Conservation (phyloP, 1,139 yeast species). For the Yamadazyma pseudoaaseri region DNA sequence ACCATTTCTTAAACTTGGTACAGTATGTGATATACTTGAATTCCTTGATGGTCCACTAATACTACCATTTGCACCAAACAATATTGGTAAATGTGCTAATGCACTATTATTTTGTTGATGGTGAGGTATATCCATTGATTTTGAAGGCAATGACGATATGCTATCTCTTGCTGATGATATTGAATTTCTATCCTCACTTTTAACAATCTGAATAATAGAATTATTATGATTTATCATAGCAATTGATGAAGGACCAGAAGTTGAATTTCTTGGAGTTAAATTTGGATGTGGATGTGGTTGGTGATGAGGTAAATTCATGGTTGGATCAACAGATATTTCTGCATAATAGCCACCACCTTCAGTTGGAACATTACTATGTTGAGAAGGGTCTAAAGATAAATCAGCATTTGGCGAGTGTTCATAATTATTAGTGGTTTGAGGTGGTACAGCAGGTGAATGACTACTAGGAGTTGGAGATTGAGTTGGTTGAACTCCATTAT, state of each 20-base stretch:
- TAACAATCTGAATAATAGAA: constrained; percentile 43
- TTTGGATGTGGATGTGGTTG: constrained; percentile 37
- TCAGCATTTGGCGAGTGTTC: constrained; percentile 31
- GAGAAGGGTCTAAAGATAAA: constrained; percentile 34
- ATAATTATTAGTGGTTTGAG: constrained; percentile 23
- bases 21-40: constrained; percentile 41
- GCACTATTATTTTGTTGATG: constrained; percentile 42
- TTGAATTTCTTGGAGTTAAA: constrained; percentile 39
- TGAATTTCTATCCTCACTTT: constrained; percentile 38
- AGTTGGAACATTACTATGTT: constrained; percentile 28
- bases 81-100: constrained; percentile 45
- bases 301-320: constrained; percentile 49
- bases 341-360: constrained; percentile 49
- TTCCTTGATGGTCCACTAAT: constrained; percentile 44
- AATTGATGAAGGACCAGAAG: constrained; percentile 16
- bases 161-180: constrained; percentile 40
- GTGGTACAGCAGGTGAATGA: constrained; percentile 21
- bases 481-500: constrained; percentile 6
- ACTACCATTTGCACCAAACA: constrained; percentile 44
- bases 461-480: constrained; percentile 22
- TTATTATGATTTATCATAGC: constrained; percentile 27
- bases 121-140: constrained; percentile 50
- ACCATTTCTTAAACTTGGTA: constrained; percentile 43
- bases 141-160: constrained; percentile 45
- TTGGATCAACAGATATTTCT: constrained; percentile 46